Base-by-base conservation (phyloP, 2,329 filamentous ascomycete species). In the Claviceps digitariae region DNA sequence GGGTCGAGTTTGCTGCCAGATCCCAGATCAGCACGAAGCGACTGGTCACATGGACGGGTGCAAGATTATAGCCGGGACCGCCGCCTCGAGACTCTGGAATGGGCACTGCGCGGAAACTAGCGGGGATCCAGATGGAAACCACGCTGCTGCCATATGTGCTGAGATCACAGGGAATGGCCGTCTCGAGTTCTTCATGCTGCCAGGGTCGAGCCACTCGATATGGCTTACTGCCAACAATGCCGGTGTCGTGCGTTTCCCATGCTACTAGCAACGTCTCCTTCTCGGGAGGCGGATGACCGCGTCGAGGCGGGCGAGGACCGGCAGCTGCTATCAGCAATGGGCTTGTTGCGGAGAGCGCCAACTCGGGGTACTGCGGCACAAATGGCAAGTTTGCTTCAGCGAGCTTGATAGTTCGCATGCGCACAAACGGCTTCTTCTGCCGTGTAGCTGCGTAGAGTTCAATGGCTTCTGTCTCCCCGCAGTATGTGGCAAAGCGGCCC, bases 101-200 rank as follows among this genome's bases (percentile, higher is more conserved):
- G 1, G 63, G 61, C 8, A 70, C 60, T 12, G 66, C 64, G 15
- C 63, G 65, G 56, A 68, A 70, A 31, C 58, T 63, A 4, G 69
- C 67, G 0, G 68, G 67, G 47, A 71, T 68, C 69, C 69, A 72
- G 27, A 72, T 67, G 8, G 69, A 72, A 1, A 71, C 66, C 6
- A 67, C 66, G 0, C 67, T 61, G 53, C 64, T 67, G 20, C 68
- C 69, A 54, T 71, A 70, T 0, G 68, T 66, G 2, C 62, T 62
- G 2, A 72, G 62, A 20, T 66, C 63, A 12, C 60, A 64, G 1
- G 69, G 69, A 2, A 72, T 61, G 3, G 69, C 69, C 4, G 69
- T 70, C 34, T 69, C 67, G 15, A 72, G 62, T 55, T 70, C 69
- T 1, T 60, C 54, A 55, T 71, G 67, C 50, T 68, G 64, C 67